Evolutionary conservation across 2,329 filamentous ascomycete species (phyloP).

Genomic region (Alternaria incomplexa): DNA sequence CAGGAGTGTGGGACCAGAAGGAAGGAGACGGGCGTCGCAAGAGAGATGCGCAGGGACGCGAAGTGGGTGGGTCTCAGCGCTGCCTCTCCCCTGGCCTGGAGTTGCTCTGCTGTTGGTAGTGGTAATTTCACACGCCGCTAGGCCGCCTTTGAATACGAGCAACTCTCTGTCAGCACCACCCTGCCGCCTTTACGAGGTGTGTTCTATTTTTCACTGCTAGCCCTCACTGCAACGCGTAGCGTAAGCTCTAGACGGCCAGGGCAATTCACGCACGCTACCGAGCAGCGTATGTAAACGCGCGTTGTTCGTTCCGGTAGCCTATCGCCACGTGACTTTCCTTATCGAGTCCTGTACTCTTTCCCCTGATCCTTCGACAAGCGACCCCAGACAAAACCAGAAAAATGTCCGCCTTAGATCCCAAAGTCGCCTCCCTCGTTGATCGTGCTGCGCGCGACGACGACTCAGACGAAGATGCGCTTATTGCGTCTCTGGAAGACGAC

Average conservation of each 20-base stretch:
- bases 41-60: conserved; percentile 37
- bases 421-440: conserved; percentile 60
- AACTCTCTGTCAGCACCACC: conserved; percentile 24
- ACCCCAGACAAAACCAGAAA: conserved; percentile 14
- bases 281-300: background rate
- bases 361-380: conserved; percentile 25
- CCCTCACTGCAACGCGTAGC: background rate
- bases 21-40: conserved; percentile 26
- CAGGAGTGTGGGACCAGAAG: conserved; percentile 19
- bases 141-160: conserved; percentile 24
- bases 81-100: conserved; percentile 34
- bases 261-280: background rate
- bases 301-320: background rate
- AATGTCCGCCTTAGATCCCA: conserved; percentile 58
- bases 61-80: conserved; percentile 30
- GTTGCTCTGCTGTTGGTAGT: conserved; percentile 16
- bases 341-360: conserved; percentile 12
- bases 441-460: conserved; percentile 49
- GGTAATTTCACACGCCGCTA: conserved; percentile 40
- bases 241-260: background rate
- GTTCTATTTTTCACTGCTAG: conserved; percentile 10
- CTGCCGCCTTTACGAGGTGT: conserved; percentile 8
- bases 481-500: conserved; percentile 65
- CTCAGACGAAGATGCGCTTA: conserved; percentile 65
- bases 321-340: conserved; percentile 25